Conservation (phyloP, 345 rosid genomes). For the Aethionema arabicum region DNA sequence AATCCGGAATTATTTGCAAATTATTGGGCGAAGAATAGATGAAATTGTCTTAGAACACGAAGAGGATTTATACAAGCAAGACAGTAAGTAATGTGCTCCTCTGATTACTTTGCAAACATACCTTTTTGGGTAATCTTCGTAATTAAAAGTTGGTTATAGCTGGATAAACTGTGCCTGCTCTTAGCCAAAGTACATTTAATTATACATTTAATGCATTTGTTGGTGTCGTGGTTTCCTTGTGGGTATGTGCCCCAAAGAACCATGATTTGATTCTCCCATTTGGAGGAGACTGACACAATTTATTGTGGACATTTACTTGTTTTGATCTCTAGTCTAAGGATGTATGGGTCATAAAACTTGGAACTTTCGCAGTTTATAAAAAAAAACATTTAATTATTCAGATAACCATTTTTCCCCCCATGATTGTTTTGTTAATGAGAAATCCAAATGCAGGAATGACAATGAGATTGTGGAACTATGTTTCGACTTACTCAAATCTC, state of each 20-base stretch:
- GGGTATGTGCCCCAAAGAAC: too few relatives aligned
- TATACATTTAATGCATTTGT: too few relatives aligned
- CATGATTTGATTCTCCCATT: too few relatives aligned
- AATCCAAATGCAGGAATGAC: conserved; percentile 68
- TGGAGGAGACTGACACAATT: too few relatives aligned
- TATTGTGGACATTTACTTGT: too few relatives aligned
- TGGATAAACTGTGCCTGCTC: conserved; percentile 1
- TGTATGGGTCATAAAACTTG: too few relatives aligned
- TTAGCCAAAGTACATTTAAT: neutral
- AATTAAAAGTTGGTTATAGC: conserved; percentile 2
- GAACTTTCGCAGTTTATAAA: too few relatives aligned
- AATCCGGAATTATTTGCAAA: conserved; percentile 91
- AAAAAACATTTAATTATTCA: neutral
- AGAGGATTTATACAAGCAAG: conserved; percentile 69
- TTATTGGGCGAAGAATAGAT: conserved; percentile 84
- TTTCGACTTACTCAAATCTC: conserved; percentile 87
- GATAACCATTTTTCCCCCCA: neutral
- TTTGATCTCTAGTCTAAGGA: too few relatives aligned
- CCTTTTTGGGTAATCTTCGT: neutral
- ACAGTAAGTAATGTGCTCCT: conserved; percentile 55
- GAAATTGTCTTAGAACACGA: conserved; percentile 71
- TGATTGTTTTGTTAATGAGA: conserved; percentile 4
- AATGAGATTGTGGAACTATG: conserved; percentile 88
- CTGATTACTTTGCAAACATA: neutral
- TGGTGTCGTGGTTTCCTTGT: too few relatives aligned